Conservation (phyloP, 1,284 basidiomycete species). For the Mycosarcoma maydis region DNA sequence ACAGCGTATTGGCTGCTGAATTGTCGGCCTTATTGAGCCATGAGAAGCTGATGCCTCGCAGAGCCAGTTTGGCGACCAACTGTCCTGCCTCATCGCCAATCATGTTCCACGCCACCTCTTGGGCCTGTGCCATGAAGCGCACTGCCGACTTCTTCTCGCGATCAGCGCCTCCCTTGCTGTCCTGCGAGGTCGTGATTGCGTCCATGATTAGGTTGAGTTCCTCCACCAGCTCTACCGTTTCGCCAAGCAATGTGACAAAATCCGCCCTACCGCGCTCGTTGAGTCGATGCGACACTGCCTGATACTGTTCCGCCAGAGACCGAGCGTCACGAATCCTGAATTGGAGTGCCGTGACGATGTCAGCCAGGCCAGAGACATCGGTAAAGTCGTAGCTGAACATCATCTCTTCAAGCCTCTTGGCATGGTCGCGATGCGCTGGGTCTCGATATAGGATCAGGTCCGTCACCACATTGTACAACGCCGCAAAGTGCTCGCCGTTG, state of each 20-base stretch:
- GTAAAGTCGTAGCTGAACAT: conserved; percentile 91
- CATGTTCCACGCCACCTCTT: conserved; percentile 94
- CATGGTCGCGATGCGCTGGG: conserved; percentile 71
- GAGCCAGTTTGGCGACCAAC: conserved; percentile 84
- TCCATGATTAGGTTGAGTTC: conserved; percentile 88
- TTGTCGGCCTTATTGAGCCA: conserved; percentile 90
- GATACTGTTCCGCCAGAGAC: conserved; percentile 60
- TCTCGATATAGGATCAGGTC: conserved; percentile 85
- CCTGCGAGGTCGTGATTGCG: conserved; percentile 82
- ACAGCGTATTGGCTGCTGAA: conserved; percentile 82
- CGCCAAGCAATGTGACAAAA: conserved; percentile 77
- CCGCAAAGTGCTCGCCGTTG: conserved; percentile 83
- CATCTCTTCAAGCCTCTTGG: conserved; percentile 74
- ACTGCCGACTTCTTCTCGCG: conserved; percentile 82
- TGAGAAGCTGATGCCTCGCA: conserved; percentile 81
- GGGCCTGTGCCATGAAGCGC: conserved; percentile 81
- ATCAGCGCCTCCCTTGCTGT: conserved; percentile 64
- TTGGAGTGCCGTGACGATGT: conserved; percentile 80
- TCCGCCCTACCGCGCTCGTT: conserved; percentile 71
- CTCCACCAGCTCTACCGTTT: conserved; percentile 79
- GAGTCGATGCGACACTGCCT: conserved; percentile 67
- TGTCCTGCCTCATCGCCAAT: conserved; percentile 76
- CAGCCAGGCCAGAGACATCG: conserved; percentile 76
- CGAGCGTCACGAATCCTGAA: conserved; percentile 73
- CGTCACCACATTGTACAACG: conserved; percentile 87